phyloP scores from a whole-genome alignment of 768 basidiomycete genomes.

The Ramaria sp. region DNA sequence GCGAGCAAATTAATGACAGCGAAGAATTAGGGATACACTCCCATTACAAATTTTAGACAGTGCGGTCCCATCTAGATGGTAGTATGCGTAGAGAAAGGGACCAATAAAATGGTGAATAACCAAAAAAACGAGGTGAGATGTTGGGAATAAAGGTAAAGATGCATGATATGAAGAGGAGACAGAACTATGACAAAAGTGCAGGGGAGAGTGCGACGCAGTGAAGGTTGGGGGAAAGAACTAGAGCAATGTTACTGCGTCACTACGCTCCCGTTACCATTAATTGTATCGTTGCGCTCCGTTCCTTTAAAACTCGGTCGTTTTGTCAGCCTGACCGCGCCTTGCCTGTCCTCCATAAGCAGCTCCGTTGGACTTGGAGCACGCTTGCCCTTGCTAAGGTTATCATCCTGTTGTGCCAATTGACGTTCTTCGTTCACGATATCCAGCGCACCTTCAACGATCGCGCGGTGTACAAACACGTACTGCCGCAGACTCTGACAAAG shows the following conservation, averaged over 20 bases:
- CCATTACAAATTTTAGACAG: no score
- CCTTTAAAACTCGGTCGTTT: constrained; percentile 63
- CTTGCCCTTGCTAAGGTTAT: constrained; percentile 32
- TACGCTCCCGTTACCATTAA: neutral
- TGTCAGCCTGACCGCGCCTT: constrained; percentile 41
- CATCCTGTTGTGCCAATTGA: neutral
- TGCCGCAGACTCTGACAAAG: constrained; percentile 90
- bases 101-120: no score
- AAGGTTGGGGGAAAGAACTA: neutral
- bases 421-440: constrained; percentile 67
- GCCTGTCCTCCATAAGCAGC: constrained; percentile 46
- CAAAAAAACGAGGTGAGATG: no score
- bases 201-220: neutral
- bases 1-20: no score
- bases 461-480: constrained; percentile 88
- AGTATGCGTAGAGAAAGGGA: no score
- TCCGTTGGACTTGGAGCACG: constrained; percentile 66
- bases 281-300: constrained; percentile 18
- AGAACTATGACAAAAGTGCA: no score
- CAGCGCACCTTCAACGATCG: constrained; percentile 71
- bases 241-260: neutral
- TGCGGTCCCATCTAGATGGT: no score
- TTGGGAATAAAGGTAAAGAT: no score
- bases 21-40: no score
- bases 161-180: no score